Base-by-base conservation (phyloP, 768 basidiomycete species). In the Mycena polygramma region DNA sequence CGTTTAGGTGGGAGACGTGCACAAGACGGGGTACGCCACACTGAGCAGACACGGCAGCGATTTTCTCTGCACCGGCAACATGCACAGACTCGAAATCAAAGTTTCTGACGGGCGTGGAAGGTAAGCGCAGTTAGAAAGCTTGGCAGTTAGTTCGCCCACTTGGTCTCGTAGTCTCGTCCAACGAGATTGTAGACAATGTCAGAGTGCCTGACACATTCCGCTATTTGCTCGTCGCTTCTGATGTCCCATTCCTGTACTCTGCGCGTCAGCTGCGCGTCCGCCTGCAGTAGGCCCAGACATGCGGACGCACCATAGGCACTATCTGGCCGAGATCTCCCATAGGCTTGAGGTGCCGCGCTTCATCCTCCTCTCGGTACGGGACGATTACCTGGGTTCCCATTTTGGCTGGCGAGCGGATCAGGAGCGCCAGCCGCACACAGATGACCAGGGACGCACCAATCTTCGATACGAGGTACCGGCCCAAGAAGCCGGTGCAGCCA, bases 241-340 rank as follows among this genome's bases (percentile, higher is more conserved):
- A 97, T 86, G 78, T 98, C 96, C 95, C 96, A 98, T 88, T 98
- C 97, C 97, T 98, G 72, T 13, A 37, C 41, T 14, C 41, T 11
- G 20, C 58, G 24, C 63, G 70, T 61, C 24, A 71, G 69, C 61
- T 45, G 54, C n/a, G 52, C 36, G 20, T 39, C 19, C 36, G 30
- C 30, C 30, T 30, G 30, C 30, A 30, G 30, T 39, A 14, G 14
- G 35, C 22, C 48, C 52, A 53, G 63, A 57, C 30, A 39, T n/a
- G n/a, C 48, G 48, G 63, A 60, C 84, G 77, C 77, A 97, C 97
- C 93, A 99, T 90, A 75, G 94, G 90, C 66, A 98, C 94, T 72
- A 99, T 93, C 84, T 97, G 96, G 10, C 98, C 98, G 63, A 99
- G 85, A 84, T 99, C 98, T 51, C 97, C 98, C 91, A 93, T 97